Base-by-base conservation (phyloP, 805 yeast species). In the Cyberlindnera suaveolens region DNA sequence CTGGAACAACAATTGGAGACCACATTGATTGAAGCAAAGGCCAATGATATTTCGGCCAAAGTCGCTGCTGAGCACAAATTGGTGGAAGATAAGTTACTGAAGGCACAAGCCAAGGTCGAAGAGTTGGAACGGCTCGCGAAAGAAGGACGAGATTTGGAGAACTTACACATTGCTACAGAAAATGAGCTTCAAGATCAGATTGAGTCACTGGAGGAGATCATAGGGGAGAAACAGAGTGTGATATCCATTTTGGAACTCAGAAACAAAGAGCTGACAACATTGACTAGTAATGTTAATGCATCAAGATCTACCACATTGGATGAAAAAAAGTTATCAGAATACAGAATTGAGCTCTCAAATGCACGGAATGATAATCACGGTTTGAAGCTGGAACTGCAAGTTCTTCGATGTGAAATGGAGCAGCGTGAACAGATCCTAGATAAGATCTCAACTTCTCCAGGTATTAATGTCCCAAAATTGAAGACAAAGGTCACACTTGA, bases 101-200 rank as follows among this genome's bases (percentile, higher is more conserved):
- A 46, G 3, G 53, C 77, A n/a, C 58, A 63, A 20, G 45, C 48
- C 4, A 66, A 73, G 2, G 54, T 80, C 0, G 53, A 61, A 1
- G 80, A 75, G 33, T 55, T 76, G 18, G 74, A 71, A 34, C 79
- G 75, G 44, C 50, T 80, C 29, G 73, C 72, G 43, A 69, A 66
- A 27, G 54, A 80, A 13, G 78, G 78, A 42, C 65, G 61, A 34
- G 75, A 74, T 38, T 53, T 78, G 31, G 79, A 75, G 40, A 67
- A 64, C 16, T 57, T 62, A 26, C 77, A 72, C 41, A 19, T 53
- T 3, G 67, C 64, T 14, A 61, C 73, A 1, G 80, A 77, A 45
- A 44, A 47, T 4, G 76, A 75, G 20, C 58, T 78, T 13, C 61
- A 64, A 13, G 43, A 51, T 2, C 72, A 74, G 5, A 61, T 79